These are phyloP conservation scores for Penicillium psychrosexuale DNA, from an alignment of 2,329 filamentous ascomycete species.

Conservation along the genomic window DNA sequence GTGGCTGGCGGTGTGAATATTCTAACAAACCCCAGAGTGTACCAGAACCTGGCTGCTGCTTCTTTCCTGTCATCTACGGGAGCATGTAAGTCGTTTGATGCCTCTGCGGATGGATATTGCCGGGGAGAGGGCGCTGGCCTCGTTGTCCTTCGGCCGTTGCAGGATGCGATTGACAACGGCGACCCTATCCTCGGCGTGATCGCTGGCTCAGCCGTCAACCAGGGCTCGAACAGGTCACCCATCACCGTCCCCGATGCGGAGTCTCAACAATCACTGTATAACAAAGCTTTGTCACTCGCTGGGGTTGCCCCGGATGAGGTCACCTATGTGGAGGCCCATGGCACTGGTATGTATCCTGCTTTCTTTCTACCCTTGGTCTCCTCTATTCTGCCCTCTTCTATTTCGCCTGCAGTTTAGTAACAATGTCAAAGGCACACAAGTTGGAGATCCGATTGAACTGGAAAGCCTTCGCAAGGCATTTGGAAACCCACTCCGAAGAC, in stretches of 20 bases:
- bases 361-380: too few species aligned
- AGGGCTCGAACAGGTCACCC: slow-evolving; percentile 15
- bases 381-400: not conserved
- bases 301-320: slow-evolving; percentile 8
- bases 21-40: slow-evolving; percentile 27
- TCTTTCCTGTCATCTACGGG: slow-evolving; percentile 47
- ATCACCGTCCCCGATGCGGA: slow-evolving; percentile 19
- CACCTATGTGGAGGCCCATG: slow-evolving; percentile 19
- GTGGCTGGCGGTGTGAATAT: slow-evolving; percentile 40
- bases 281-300: slow-evolving; percentile 6
- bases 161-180: slow-evolving; percentile 16
- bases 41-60: slow-evolving; percentile 32
- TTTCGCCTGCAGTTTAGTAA: not conserved
- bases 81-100: slow-evolving; percentile 48
- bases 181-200: slow-evolving; percentile 24
- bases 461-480: slow-evolving; percentile 20
- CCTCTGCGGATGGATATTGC: slow-evolving; percentile 26
- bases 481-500: slow-evolving; percentile 7
- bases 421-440: slow-evolving; percentile 13
- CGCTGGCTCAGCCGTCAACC: slow-evolving; percentile 17
- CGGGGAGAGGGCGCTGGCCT: slow-evolving; percentile 23
- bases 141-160: slow-evolving; percentile 20
- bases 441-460: slow-evolving; percentile 21
- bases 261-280: slow-evolving; percentile 15
- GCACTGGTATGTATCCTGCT: slow-evolving; percentile 4